These are phyloP conservation scores for Telfairia occidentalis DNA, from an alignment of 331 rosid genomes.

Conservation along the genomic window DNA sequence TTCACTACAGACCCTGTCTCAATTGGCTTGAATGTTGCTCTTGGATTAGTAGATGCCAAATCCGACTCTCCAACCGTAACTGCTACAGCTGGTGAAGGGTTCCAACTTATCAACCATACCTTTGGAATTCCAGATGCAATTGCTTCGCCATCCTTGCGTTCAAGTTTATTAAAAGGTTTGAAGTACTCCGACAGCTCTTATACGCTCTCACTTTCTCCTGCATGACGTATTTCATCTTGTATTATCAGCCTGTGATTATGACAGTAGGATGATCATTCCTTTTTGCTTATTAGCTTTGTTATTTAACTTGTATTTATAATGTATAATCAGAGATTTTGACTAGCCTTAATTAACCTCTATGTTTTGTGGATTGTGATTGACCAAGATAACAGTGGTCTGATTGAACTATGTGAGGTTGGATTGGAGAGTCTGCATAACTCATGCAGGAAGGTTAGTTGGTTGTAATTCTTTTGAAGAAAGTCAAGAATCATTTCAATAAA, in stretches of 20 bases:
- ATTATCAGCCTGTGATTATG: neutral
- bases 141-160: slow-evolving; percentile 27
- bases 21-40: slow-evolving; percentile 52
- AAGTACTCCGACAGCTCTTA: slow-evolving; percentile 47
- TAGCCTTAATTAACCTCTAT: neutral
- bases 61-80: slow-evolving; percentile 23
- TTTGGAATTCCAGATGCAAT: slow-evolving; percentile 51
- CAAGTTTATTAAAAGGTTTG: slow-evolving; percentile 43
- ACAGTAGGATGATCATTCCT: neutral
- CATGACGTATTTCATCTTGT: neutral
- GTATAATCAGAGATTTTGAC: slow-evolving; percentile 3
- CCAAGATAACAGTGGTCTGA: neutral
- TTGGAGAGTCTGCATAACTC: neutral
- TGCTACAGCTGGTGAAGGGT: slow-evolving; percentile 22
- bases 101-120: slow-evolving; percentile 13
- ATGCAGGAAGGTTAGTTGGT: neutral
- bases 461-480: neutral
- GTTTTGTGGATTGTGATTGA: neutral
- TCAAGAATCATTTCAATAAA: neutral
- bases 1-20: slow-evolving; percentile 49
- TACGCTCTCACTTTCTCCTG: slow-evolving; percentile 46
- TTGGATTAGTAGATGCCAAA: slow-evolving; percentile 38
- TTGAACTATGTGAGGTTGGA: neutral
- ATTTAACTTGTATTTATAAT: neutral
- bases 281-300: neutral